These are phyloP conservation scores for Anisodus acutangulus DNA, from an alignment of 257 asterid species.

Conservation along the genomic window DNA sequence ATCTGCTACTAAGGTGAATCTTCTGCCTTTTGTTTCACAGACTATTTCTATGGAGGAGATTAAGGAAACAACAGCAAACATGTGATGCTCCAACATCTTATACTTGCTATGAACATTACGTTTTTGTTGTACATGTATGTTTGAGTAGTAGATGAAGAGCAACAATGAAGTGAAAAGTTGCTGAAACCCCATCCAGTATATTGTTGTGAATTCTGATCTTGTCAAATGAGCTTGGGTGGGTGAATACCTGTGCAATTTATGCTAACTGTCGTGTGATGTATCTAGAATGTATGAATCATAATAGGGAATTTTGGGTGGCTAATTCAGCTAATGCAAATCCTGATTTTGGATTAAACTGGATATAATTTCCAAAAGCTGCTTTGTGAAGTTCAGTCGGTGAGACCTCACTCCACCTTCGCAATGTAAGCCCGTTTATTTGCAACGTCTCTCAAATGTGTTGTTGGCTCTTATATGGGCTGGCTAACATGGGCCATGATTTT, in stretches of 20 bases:
- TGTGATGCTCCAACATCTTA: constrained; percentile 48
- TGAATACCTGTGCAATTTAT: neutral
- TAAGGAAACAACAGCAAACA: constrained; percentile 75
- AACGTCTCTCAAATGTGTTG: neutral
- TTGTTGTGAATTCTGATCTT: constrained; percentile 22
- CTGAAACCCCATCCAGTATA: constrained; percentile 7
- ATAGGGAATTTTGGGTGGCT: constrained; percentile 6
- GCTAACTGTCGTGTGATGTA: neutral
- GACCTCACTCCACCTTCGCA: neutral
- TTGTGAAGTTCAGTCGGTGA: neutral
- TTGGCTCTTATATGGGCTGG: neutral
- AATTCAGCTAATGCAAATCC: constrained; percentile 13
- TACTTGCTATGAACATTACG: neutral
- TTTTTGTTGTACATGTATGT: constrained; percentile 24
- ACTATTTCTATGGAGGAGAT: constrained; percentile 72
- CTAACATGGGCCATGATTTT: neutral
- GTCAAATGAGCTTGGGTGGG: constrained; percentile 22
- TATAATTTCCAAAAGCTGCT: constrained; percentile 1
- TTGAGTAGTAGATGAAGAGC: constrained; percentile 24
- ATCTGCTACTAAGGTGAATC: neutral
- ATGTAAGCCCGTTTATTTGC: neutral
- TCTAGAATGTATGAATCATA: neutral
- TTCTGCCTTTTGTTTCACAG: constrained; percentile 50
- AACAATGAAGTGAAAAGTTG: constrained; percentile 1
- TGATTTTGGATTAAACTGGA: neutral